Conservation (phyloP, 106 monocot species). For the Acanthochlamys bracteata region DNA sequence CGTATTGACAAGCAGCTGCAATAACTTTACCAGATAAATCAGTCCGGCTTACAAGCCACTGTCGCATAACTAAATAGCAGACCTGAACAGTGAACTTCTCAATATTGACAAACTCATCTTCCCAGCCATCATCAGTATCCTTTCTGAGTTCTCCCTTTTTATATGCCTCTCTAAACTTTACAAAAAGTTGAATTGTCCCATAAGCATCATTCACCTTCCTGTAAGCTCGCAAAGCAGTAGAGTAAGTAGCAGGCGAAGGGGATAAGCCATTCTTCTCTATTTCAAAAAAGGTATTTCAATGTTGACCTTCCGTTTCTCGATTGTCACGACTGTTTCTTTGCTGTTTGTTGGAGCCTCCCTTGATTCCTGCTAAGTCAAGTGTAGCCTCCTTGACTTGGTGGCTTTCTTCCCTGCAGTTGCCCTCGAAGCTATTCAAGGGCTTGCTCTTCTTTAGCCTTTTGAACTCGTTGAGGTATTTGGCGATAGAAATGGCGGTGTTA, state of each 20-base stretch:
- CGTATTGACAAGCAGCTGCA: slow-evolving; percentile 52
- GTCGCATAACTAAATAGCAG: slow-evolving; percentile 62
- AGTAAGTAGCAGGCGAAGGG: slow-evolving; percentile 68
- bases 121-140: slow-evolving; percentile 39
- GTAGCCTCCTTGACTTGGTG: no score
- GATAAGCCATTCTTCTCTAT: slow-evolving; percentile 50
- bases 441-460: no score
- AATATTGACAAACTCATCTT: slow-evolving; percentile 55
- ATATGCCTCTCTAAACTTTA: slow-evolving; percentile 39
- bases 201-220: slow-evolving; percentile 59
- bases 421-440: no score
- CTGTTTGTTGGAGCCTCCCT: no score
- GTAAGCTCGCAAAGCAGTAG: slow-evolving; percentile 51
- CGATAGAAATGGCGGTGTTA: no score
- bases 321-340: no score
- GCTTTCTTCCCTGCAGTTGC: no score
- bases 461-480: no score
- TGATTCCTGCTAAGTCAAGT: no score
- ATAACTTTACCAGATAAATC: slow-evolving; percentile 22
- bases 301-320: no score
- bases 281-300: not conserved
- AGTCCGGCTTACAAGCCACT: slow-evolving; percentile 42
- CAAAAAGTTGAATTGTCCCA: slow-evolving; percentile 48
- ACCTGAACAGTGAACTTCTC: slow-evolving; percentile 41
- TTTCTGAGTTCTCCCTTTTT: slow-evolving; percentile 30